Evolutionary conservation across 192 early-diverging fungal genomes (phyloP), one percentile per base, ranked within the genome.

Genomic region (Linnemannia exigua): DNA sequence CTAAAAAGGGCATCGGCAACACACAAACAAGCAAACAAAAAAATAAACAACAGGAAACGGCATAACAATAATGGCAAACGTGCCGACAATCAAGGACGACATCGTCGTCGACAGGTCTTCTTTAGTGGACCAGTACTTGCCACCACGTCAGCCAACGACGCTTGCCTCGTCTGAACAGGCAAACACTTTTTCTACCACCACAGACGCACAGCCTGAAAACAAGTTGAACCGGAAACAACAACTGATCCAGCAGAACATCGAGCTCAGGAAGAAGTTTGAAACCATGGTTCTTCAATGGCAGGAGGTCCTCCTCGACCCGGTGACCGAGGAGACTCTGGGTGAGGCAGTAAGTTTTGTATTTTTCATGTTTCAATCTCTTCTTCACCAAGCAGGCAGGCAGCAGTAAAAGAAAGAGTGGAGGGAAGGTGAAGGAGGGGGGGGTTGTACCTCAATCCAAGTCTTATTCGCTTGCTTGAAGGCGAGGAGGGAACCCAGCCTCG

Each of bases 221-320:
- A 67, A 72, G 9, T 41, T 80, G 17, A 86, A 75, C 37, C 63
- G 47, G 37, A 86, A 86, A 37, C 84, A 86, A 33, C 58, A 69
- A 15, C 48, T 86, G 1, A 7, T 89, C 5, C 77, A 82, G 51
- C 66, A 87, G 14, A 87, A 77, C n/a, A 78, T 87, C 22, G 86
- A 84, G 22, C 28, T 72, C 15, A 82, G 79, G 33, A 78, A 77
- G 37, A 78, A 77, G 61, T 89, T 79, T 72, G 86, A 89, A 70
- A 72, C 63, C 17, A 80, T 89, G 75, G 89, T 84, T 7, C 80
- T 91, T 75, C 75, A 85, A 67, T 89, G 88, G 91, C 88, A 91
- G 54, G 79, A 88, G 73, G 80, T 76, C 1, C 72, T 91, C 1
- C 91, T 82, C 74, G 91, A 93, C 36, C 72, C 88, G 1, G 88